Percentiles rank a stretch among this genome's conserved stretches.
These are phyloP conservation scores for Aspergillus transmontanensis DNA, from an alignment of 2,329 filamentous ascomycete species.

Conservation along the genomic window DNA sequence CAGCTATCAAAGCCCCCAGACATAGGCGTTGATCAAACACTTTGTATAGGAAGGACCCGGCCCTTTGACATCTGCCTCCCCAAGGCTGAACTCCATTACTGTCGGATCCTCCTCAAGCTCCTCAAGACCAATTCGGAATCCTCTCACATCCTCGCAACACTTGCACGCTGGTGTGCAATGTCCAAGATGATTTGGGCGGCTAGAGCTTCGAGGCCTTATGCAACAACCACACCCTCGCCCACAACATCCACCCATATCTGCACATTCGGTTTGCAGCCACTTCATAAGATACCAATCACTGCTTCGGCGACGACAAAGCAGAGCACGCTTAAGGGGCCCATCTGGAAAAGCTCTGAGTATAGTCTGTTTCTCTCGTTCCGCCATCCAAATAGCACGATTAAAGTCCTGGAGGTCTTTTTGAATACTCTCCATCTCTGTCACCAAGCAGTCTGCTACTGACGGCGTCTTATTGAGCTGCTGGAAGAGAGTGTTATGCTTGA, in stretches of 20 bases:
- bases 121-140: rapidly evolving
- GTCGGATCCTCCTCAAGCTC: neutral
- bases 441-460: neutral
- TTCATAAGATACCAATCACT: neutral
- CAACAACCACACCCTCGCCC: neutral
- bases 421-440: neutral
- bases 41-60: neutral
- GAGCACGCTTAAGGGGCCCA: neutral
- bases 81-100: rapidly evolving
- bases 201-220: neutral
- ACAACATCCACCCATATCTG: neutral
- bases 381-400: neutral
- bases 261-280: neutral
- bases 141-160: neutral
- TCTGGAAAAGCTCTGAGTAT: neutral
- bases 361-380: neutral
- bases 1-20: neutral
- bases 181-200: neutral
- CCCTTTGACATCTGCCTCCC: neutral
- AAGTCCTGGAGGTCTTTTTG: rapidly evolving
- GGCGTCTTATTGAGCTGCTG: rapidly evolving
- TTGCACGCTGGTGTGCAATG: neutral
- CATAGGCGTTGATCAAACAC: neutral
- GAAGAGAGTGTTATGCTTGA: neutral
- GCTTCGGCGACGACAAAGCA: neutral